These are phyloP conservation scores for Hanseniaspora gamundiae DNA, from an alignment of 1,139 yeast genomes.

Conservation along the genomic window DNA sequence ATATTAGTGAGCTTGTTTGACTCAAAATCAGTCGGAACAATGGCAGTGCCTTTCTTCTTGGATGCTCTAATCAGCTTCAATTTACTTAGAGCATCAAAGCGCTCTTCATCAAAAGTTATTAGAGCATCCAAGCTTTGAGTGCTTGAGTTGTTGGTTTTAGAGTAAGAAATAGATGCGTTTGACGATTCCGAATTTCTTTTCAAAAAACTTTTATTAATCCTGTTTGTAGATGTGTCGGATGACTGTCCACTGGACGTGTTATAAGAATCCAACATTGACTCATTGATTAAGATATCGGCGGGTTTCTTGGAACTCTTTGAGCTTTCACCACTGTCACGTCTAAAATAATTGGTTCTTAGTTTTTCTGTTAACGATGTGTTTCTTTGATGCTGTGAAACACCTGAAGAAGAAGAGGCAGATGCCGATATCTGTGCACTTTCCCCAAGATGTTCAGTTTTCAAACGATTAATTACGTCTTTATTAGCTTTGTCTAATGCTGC, in stretches of 20 bases:
- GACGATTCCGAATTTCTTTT: constrained; percentile 13
- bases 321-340: background rate
- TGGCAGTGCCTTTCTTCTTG: constrained; percentile 19
- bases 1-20: background rate
- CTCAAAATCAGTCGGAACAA: background rate
- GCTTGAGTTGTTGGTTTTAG: constrained; percentile 10
- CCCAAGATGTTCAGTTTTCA: constrained; percentile 72
- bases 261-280: constrained; percentile 1
- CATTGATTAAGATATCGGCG: background rate
- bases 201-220: background rate
- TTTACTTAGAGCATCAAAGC: constrained; percentile 21
- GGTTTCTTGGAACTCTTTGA: background rate
- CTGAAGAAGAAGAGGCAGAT: constrained; percentile 26
- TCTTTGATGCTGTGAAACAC: constrained; percentile 9
- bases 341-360: constrained; percentile 1
- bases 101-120: constrained; percentile 17
- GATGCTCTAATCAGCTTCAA: constrained; percentile 19
- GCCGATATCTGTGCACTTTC: constrained; percentile 21
- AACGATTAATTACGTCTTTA: constrained; percentile 77
- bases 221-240: constrained; percentile 1
- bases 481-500: constrained; percentile 89
- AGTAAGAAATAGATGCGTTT: constrained; percentile 19
- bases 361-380: constrained; percentile 4
- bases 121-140: constrained; percentile 13
- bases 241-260: constrained; percentile 1